Conservation (phyloP, 2,329 filamentous ascomycete genomes). For the Metarhizium rileyi region DNA sequence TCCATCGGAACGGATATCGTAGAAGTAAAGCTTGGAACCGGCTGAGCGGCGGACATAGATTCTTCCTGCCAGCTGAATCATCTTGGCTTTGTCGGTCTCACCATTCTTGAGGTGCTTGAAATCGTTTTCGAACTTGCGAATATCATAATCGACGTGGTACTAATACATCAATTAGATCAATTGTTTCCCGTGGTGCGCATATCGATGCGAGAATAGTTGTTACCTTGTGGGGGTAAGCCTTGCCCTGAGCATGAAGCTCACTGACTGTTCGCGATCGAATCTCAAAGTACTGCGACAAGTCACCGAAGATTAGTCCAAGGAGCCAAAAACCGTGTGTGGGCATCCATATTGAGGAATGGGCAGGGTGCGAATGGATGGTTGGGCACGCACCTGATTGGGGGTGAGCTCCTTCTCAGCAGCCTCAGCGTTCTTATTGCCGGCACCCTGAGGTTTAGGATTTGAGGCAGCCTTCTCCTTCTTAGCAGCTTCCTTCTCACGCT, state of each 20-base stretch:
- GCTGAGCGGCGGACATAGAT: constrained; percentile 82
- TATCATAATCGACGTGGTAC: constrained; percentile 77
- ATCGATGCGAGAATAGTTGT: background rate
- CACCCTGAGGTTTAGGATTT: constrained; percentile 53
- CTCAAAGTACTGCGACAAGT: constrained; percentile 65
- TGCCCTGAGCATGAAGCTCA: constrained; percentile 30
- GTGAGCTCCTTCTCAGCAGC: constrained; percentile 46
- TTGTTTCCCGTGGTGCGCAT: background rate
- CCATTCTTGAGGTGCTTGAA: constrained; percentile 80
- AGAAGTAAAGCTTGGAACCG: constrained; percentile 83
- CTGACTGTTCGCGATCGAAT: constrained; percentile 74
- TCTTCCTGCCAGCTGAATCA: constrained; percentile 69
- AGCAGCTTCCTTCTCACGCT: constrained; percentile 74
- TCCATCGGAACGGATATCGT: constrained; percentile 50
- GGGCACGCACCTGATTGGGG: constrained; percentile 37
- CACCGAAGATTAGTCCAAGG: background rate
- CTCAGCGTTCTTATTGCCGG: constrained; percentile 50
- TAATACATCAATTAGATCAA: constrained; percentile 10
- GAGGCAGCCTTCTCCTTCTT: constrained; percentile 79
- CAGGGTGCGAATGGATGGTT: background rate
- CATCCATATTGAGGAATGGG: background rate
- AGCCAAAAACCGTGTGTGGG: no score
- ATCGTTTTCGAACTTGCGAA: constrained; percentile 68
- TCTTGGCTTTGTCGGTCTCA: constrained; percentile 66
- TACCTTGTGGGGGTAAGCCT: constrained; percentile 70